A percentile compares a stretch with the other conserved stretches of the same genome.
These are phyloP conservation scores for Lactifluus volemus DNA, from an alignment of 768 basidiomycete species.

Conservation along the genomic window DNA sequence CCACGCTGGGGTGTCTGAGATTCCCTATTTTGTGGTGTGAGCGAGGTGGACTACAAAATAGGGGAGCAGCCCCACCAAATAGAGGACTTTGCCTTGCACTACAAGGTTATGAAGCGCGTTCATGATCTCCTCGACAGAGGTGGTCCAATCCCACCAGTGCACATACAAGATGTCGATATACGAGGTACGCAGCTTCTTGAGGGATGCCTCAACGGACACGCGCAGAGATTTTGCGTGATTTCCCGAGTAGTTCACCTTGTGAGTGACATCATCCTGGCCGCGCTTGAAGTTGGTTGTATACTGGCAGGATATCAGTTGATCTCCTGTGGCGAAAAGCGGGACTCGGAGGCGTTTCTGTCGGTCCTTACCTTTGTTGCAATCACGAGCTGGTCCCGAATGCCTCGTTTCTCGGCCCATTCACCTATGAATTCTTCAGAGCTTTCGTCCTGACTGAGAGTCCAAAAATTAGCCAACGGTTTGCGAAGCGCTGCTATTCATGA, in stretches of 20 bases:
- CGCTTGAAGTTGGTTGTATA: constrained; percentile 24
- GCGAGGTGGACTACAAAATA: background rate
- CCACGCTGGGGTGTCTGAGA: constrained; percentile 31
- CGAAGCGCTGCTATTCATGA: background rate
- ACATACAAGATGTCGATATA: constrained; percentile 53
- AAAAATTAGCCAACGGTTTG: background rate
- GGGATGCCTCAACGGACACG: constrained; percentile 28
- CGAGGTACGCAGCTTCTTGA: constrained; percentile 47
- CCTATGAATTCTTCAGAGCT: constrained; percentile 31
- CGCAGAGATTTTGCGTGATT: constrained; percentile 32
- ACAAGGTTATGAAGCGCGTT: constrained; percentile 33
- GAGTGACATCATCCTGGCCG: constrained; percentile 15
- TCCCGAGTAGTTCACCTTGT: constrained; percentile 34
- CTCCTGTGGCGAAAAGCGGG: background rate
- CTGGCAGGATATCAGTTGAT: constrained; percentile 6
- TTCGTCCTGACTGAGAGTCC: constrained; percentile 20
- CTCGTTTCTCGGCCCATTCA: constrained; percentile 33
- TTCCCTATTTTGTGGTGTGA: background rate
- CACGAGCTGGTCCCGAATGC: constrained; percentile 32
- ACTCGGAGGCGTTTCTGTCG: background rate
- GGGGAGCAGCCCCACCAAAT: constrained; percentile 24
- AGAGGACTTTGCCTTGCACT: constrained; percentile 34
- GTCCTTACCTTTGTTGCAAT: constrained; percentile 23
- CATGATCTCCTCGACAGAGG: constrained; percentile 23
- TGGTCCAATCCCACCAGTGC: constrained; percentile 44